phyloP scores from a whole-genome alignment of 2,329 filamentous ascomycete genomes.

The Trichophyton simii region DNA sequence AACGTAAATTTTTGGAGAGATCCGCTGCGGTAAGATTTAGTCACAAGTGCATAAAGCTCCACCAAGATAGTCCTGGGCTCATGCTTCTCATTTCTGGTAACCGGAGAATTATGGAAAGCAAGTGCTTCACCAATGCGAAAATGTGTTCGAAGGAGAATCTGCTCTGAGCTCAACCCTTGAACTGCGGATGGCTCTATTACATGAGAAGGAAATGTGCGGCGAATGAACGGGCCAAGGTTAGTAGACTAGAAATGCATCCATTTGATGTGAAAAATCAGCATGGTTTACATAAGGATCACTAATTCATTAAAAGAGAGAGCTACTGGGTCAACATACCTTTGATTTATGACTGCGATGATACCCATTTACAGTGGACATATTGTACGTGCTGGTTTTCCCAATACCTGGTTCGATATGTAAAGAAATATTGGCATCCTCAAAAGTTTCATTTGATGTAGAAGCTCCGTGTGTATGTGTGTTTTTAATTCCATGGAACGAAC shows the following conservation, averaged over 20 bases:
- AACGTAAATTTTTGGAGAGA: slow-evolving; percentile 10
- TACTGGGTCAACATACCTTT: too few relatives aligned
- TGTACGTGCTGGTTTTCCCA: too few relatives aligned
- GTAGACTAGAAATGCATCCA: not conserved
- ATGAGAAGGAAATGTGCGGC: slow-evolving; percentile 2
- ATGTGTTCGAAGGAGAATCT: slow-evolving; percentile 11
- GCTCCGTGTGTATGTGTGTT: not conserved
- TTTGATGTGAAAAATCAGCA: not conserved
- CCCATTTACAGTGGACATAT: too few relatives aligned
- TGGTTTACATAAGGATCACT: too few relatives aligned
- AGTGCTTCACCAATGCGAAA: slow-evolving; percentile 12
- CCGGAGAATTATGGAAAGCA: not conserved
- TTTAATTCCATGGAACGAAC: not conserved
- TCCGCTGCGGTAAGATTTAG: slow-evolving; percentile 9
- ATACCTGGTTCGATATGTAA: not conserved
- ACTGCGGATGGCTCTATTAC: slow-evolving; percentile 8
- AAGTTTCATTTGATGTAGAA: not conserved
- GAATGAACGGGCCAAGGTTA: slow-evolving; percentile 5
- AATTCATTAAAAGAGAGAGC: too few relatives aligned
- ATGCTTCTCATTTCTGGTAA: not conserved
- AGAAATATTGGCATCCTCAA: too few relatives aligned
- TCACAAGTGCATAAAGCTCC: slow-evolving; percentile 14
- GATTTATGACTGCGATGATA: too few relatives aligned
- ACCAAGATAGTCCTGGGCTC: slow-evolving; percentile 3
- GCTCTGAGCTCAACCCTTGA: slow-evolving; percentile 10